Evolutionary conservation across 1,139 yeast genomes (phyloP), one percentile per base, ranked within the genome.

Genomic region (Debaryomyces nepalensis): DNA sequence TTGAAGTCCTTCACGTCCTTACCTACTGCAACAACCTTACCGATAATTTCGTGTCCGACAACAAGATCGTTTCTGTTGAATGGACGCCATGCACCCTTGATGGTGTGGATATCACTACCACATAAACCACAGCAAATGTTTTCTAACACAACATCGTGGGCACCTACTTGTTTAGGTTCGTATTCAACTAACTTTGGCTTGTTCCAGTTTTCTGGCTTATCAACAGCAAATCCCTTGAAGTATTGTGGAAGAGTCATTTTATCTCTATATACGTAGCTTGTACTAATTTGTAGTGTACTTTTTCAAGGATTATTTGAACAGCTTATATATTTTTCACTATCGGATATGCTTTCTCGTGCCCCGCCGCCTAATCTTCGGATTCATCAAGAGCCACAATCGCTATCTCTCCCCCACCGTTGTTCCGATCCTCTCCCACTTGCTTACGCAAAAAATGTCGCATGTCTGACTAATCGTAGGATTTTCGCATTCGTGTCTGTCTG

Each of bases 51-150:
- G 61, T 73, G 75, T 16, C 78, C 78, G 12, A 67, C 71, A 39
- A 59, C 55, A 33, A 63, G 64, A 40, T 65, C 66, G n/a, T 51
- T 40, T 52, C 70, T 55, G 15, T 50, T 47, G 49, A 54, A 50
- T 15, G 69, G 59, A 10, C 65, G 56, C 64, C 77, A 70, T 46
- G 71, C 75, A 23, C 80, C 82, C 41, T 59, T 55, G 36, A 67
- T 61, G 29, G 76, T 68, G 55, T 76, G 82, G 46, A 76, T 57
- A 53, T 80, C 85, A 9, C 82, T 69, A 22, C 84, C 86, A 63
- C 89, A 82, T 46, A 82, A 69, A 24, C 87, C 87, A 57, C 87
- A 78, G 41, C 70, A 69, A 41, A 66, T 61, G 51, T 57, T 70
- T 57, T 76, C 63, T 49, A 79, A 58, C 15, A 73, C 78, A 22